phyloP scores from a whole-genome alignment of 257 asterid genomes.

The Penstemon barbatus region DNA sequence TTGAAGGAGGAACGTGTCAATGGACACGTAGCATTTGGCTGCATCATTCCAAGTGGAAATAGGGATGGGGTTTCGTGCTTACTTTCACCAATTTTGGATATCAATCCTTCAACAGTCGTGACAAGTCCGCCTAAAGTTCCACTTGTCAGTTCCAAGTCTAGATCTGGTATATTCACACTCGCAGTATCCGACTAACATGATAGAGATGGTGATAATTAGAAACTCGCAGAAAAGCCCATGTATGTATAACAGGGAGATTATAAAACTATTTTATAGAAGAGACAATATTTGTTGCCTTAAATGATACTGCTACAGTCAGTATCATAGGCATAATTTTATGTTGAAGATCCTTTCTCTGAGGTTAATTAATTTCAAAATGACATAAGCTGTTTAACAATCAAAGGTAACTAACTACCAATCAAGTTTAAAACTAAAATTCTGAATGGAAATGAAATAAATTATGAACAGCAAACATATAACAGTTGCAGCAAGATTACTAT shows the following conservation, averaged over 20 bases:
- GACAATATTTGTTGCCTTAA: too few species aligned
- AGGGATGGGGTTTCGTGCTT: conserved; percentile 27
- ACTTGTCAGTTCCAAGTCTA: conserved; percentile 77
- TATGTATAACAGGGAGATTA: neutral
- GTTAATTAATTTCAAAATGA: too few species aligned
- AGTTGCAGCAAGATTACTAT: too few species aligned
- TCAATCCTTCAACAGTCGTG: conserved; percentile 91
- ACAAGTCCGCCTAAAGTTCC: conserved; percentile 97
- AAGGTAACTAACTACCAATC: too few species aligned
- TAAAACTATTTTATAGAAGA: too few species aligned
- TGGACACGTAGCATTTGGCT: too few species aligned
- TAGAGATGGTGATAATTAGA: conserved; percentile 24
- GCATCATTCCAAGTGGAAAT: neutral
- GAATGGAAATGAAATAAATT: too few species aligned
- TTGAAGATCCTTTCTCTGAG: too few species aligned
- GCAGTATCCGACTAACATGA: conserved; percentile 83
- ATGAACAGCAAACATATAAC: too few species aligned
- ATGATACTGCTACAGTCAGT: neutral
- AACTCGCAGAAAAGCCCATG: conserved; percentile 10
- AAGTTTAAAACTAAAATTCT: too few species aligned
- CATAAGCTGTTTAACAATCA: too few species aligned
- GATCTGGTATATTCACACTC: conserved; percentile 72
- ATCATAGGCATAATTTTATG: too few species aligned
- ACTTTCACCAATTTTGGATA: conserved; percentile 86
- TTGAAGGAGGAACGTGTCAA: conserved; percentile 1